A percentile compares a stretch with the other conserved stretches of the same genome.
phyloP scores from a whole-genome alignment of 768 basidiomycete genomes.

The Pleurotus pulmonarius region DNA sequence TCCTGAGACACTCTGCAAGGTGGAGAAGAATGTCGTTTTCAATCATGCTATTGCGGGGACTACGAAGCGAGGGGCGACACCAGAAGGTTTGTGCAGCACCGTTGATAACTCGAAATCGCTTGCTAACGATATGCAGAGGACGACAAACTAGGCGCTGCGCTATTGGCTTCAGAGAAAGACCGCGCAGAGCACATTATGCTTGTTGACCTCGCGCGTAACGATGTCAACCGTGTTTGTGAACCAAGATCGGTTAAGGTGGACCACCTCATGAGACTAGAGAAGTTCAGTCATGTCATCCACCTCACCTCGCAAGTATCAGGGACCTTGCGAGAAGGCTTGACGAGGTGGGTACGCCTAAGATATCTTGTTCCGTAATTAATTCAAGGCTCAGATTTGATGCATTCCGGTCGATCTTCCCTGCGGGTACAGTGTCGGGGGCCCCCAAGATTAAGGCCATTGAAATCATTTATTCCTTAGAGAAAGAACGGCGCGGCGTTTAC shows the following conservation, averaged over 20 bases:
- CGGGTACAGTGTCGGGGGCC: constrained; percentile 97
- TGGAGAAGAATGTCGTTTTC: constrained; percentile 85
- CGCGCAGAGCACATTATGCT: constrained; percentile 99
- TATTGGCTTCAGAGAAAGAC: constrained; percentile 88
- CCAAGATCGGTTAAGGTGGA: constrained; percentile 96
- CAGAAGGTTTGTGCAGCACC: constrained; percentile 61
- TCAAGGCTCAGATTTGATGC: constrained; percentile 77
- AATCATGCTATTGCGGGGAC: constrained; percentile 99
- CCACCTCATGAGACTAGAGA: constrained; percentile 88
- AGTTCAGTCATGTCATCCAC: constrained; percentile 98
- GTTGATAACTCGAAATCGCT: too few relatives aligned
- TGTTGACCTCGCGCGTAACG: constrained; percentile 95
- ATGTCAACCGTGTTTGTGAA: constrained; percentile 95
- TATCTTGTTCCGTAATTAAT: constrained; percentile 1
- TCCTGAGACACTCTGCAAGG: constrained; percentile 96
- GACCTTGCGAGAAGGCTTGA: constrained; percentile 72
- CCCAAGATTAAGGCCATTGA: constrained; percentile 99
- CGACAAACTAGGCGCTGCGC: constrained; percentile 63
- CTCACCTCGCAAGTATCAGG: constrained; percentile 95
- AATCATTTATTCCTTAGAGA: constrained; percentile 81
- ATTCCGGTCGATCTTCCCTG: constrained; percentile 98
- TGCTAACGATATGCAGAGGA: constrained; percentile 65
- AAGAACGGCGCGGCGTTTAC: constrained; percentile 89
- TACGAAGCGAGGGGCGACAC: constrained; percentile 78
- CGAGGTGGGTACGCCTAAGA: constrained; percentile 48